A percentile compares a stretch with the other conserved stretches of the same genome.
Evolutionary conservation across 129 eudicot species (phyloP).

Genomic region (Apium graveolens): DNA sequence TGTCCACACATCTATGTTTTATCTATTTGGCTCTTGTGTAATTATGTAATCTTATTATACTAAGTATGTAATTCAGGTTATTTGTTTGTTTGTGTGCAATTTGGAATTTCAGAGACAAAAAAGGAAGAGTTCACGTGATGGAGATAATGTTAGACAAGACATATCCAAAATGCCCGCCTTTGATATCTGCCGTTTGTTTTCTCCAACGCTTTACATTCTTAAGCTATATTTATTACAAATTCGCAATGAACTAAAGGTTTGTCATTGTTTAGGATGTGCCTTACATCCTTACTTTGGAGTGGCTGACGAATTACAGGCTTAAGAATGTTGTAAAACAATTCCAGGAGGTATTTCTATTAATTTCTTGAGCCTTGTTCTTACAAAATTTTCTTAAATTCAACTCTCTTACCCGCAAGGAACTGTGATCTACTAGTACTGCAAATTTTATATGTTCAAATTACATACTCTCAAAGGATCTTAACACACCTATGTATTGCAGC

Average conservation of each 20-base stretch:
- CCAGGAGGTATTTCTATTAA: slow-evolving; percentile 35
- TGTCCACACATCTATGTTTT: neutral
- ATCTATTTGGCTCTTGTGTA: neutral
- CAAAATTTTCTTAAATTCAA: neutral
- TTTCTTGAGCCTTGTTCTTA: neutral
- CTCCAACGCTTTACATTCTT: slow-evolving; percentile 11
- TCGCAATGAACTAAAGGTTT: slow-evolving; percentile 1
- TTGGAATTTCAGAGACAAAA: slow-evolving; percentile 46
- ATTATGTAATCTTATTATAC: neutral
- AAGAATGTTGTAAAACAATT: slow-evolving; percentile 62
- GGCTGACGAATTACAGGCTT: slow-evolving; percentile 57
- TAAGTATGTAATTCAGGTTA: neutral
- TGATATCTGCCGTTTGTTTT: slow-evolving; percentile 62
- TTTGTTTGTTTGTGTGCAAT: neutral
- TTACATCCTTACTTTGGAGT: slow-evolving; percentile 42
- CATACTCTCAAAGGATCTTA: slow-evolving; percentile 8
- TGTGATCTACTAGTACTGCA: slow-evolving; percentile 6
- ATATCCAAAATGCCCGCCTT: slow-evolving; percentile 62
- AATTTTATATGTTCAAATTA: neutral
- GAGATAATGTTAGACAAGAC: slow-evolving; percentile 48
- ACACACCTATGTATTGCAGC: slow-evolving; percentile 34
- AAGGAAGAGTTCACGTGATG: slow-evolving; percentile 59
- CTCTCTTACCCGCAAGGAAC: neutral
- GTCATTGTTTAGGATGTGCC: slow-evolving; percentile 57
- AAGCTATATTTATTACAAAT: slow-evolving; percentile 1